Evolutionary conservation across 805 yeast species (phyloP), one percentile per base, ranked within the genome.

Genomic region (Zygoascus bituminiphila): DNA sequence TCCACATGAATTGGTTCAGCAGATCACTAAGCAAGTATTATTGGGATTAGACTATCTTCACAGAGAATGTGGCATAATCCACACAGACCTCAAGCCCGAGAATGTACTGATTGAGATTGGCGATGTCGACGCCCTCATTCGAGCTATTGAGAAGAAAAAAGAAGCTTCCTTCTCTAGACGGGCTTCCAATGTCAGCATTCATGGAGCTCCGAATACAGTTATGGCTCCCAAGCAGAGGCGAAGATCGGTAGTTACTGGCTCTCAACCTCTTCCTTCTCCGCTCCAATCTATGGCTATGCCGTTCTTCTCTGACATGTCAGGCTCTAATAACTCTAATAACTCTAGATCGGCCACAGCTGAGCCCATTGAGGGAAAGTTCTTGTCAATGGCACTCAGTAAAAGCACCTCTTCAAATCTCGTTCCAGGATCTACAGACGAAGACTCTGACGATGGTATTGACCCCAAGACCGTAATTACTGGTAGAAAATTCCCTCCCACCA

Each of bases 241-340:
- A 36, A 82, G 80, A 54, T 81, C 94, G 0, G 67, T 88, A 21
- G 82, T 88, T 44, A 85, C 94, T 0, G 96, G 95, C 0, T 87
- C 96, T 0, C 95, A 88, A 64, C 97, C 97, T 2, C 69, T 88
- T 49, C 96, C 96, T 3, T 84, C 95, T 0, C 96, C 96, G 1
- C 70, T 88, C 44, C 71, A 89, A 46, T 76, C 91, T 1, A 51
- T 54, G 20, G 15, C n/a, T 2, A 17, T 22, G 42, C 4, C 7
- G 10, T 20, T 14, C 15, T 55, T 55, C 38, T 41, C 49, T 35
- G 53, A 49, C n/a, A 19, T 49, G 14, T 19, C 54, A 29, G 45
- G 35, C 12, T 26, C 39, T 45, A 46, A 24, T 54, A 55, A 21
- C 36, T 44, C 47, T 5, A 23, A 31, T 12, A 23, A 17, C 14